Conservation (phyloP, 2,329 filamentous ascomycete species). For the Xylariales sp. region DNA sequence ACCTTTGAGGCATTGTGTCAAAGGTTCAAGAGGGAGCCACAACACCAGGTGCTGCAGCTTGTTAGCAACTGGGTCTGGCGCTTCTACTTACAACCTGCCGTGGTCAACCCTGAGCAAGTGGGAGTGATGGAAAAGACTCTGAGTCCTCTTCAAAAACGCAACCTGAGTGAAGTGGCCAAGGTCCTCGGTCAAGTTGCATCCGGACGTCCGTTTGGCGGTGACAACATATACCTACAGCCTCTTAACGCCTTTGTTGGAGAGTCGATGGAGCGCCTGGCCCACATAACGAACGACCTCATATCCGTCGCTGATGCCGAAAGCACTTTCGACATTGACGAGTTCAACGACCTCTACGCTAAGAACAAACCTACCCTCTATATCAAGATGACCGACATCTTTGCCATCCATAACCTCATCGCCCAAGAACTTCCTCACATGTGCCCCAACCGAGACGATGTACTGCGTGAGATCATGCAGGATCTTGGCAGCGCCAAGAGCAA, state of each 20-base stretch:
- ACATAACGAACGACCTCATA: slow-evolving; percentile 74
- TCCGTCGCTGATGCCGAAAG: slow-evolving; percentile 80
- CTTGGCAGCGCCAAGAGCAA: slow-evolving; percentile 95
- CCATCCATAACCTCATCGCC: slow-evolving; percentile 84
- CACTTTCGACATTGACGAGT: slow-evolving; percentile 97
- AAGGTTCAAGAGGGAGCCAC: slow-evolving; percentile 76
- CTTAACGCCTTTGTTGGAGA: slow-evolving; percentile 88
- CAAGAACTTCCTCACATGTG: slow-evolving; percentile 74
- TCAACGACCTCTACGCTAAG: slow-evolving; percentile 94
- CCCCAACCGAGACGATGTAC: slow-evolving; percentile 74
- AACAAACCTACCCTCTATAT: slow-evolving; percentile 98
- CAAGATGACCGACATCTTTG: slow-evolving; percentile 96
- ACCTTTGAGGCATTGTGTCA: slow-evolving; percentile 73
- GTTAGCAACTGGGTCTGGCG: slow-evolving; percentile 92
- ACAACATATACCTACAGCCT: slow-evolving; percentile 93
- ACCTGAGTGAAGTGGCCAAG: slow-evolving; percentile 84
- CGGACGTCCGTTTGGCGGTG: slow-evolving; percentile 86
- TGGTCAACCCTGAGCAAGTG: slow-evolving; percentile 86
- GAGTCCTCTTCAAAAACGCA: slow-evolving; percentile 87
- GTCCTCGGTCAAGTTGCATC: slow-evolving; percentile 83
- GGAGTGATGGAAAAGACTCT: slow-evolving; percentile 88
- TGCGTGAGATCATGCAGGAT: slow-evolving; percentile 89
- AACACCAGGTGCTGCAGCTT: slow-evolving; percentile 72
- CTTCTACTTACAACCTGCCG: slow-evolving; percentile 84
- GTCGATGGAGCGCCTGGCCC: slow-evolving; percentile 72